Evolutionary conservation across 2,329 filamentous ascomycete genomes (phyloP).

Genomic region (Canariomyces notabilis): DNA sequence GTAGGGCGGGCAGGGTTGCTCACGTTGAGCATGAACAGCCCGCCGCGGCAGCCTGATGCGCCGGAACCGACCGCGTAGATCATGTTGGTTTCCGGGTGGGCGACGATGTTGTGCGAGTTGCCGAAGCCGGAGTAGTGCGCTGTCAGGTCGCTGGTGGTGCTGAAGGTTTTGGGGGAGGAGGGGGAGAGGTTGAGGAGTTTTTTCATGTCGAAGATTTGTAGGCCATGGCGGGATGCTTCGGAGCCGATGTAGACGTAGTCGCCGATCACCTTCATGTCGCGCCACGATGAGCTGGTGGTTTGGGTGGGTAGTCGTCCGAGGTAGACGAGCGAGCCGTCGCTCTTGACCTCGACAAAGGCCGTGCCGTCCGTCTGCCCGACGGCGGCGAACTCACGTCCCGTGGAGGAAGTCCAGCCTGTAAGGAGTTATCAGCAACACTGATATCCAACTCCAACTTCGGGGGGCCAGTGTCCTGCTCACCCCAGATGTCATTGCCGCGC

Average conservation of each 20-base stretch:
- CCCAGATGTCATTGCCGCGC: conserved; percentile 16
- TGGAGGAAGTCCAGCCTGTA: conserved; percentile 44
- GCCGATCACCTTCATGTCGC: conserved; percentile 44
- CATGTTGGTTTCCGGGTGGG: conserved; percentile 26
- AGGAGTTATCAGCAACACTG: not conserved
- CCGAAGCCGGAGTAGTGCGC: conserved; percentile 17
- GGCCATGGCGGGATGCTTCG: conserved; percentile 46
- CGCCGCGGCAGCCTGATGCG: conserved; percentile 43
- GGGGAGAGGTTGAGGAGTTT: conserved; percentile 48
- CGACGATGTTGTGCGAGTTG: conserved; percentile 17
- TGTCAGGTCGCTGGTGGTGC: conserved; percentile 12
- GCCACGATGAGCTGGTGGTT: conserved; percentile 43
- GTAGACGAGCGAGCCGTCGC: conserved; percentile 46
- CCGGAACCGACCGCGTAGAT: conserved; percentile 43
- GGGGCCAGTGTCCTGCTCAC: not conserved
- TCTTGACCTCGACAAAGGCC: conserved; percentile 48
- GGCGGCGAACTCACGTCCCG: conserved; percentile 50
- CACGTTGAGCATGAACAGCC: conserved; percentile 56
- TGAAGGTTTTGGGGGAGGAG: conserved; percentile 20
- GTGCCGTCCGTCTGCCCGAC: conserved; percentile 51
- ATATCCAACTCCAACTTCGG: not conserved
- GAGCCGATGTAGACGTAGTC: conserved; percentile 36
- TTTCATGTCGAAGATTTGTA: conserved; percentile 60
- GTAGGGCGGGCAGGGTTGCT: conserved; percentile 48
- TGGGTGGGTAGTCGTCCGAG: conserved; percentile 48